Base-by-base conservation (phyloP, 129 eudicot species). In the Escallonia rubra region DNA sequence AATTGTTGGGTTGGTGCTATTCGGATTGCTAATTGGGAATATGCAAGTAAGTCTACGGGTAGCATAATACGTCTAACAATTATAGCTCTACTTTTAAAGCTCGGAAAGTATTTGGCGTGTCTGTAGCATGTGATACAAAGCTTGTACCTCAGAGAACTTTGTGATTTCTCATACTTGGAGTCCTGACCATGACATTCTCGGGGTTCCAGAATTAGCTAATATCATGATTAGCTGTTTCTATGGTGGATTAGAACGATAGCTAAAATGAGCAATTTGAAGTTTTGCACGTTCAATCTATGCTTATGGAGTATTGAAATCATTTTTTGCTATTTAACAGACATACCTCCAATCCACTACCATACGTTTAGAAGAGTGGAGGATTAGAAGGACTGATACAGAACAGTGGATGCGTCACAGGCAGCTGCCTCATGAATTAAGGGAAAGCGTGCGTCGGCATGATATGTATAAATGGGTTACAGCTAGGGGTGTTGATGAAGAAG, bases 361-460 rank as follows among this genome's bases (percentile, higher is more conserved):
- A 46, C 67, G 91, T 46, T 57, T 87, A 45, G 97, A 90, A 72
- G 95, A 90, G 63, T 87, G 89, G 79, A 80, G 97, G 59, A 68
- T 90, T 47, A 85, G 76, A 59, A 77, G 87, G 61, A 82, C 76
- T 60, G 95, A 90, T 61, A 81, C 91, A 3, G 97, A 90, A 56
- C 71, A 75, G 64, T 90, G 95, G 91, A 90, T 90, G 95, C 78
- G 69, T 71, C 95, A 90, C 34, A 66, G 97, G 49, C 95, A 87
- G 49, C 70, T 87, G 62, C 97, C 97, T 10, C 81, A 72, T 11
- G 91, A 77, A 8, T 55, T 90, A 60, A 85, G 67, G 82, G 80
- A 84, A 68, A 76, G 89, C 3, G 85, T 90, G 43, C 81, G 95
- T 7, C 78, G 79, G 53, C 85, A 84, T 71, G 86, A 80, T 73